Evolutionary conservation across 2,329 filamentous ascomycete genomes (phyloP).

Genomic region (Colletotrichum sp.): DNA sequence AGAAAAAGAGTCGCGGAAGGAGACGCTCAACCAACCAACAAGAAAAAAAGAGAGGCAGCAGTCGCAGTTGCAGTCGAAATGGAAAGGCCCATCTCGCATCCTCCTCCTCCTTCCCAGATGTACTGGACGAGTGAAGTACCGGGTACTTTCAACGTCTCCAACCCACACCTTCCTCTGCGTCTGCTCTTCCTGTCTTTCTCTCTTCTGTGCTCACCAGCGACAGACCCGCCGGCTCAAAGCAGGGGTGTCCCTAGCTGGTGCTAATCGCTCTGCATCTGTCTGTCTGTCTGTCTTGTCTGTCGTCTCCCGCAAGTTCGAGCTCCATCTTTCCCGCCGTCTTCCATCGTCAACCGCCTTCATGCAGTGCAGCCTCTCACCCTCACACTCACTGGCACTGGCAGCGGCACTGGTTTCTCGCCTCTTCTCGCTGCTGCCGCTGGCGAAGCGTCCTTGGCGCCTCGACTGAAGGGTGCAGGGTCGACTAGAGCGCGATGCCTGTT

Average conservation of each 20-base stretch:
- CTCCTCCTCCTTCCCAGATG: not conserved
- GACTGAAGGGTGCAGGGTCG: not conserved
- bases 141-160: constrained; percentile 3
- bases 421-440: constrained; percentile 11
- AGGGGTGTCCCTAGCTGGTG: constrained; percentile 6
- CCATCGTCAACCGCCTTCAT: not conserved
- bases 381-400: not conserved
- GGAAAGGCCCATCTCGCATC: constrained; percentile 12
- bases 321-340: not conserved
- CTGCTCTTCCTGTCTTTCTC: not conserved
- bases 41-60: not conserved
- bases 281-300: not conserved
- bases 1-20: not conserved
- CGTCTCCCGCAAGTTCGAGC: not conserved
- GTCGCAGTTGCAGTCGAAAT: constrained; percentile 8
- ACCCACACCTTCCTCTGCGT: not conserved
- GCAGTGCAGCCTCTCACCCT: not conserved
- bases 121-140: not conserved
- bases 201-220: constrained; percentile 1
- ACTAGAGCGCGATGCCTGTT: not conserved
- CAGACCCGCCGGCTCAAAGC: not conserved
- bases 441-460: constrained; percentile 5
- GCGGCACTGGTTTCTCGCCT: not conserved
- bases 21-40: not conserved
- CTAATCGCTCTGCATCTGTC: not conserved